phyloP scores from a whole-genome alignment of 768 basidiomycete species.

The Trametes cinnabarina region DNA sequence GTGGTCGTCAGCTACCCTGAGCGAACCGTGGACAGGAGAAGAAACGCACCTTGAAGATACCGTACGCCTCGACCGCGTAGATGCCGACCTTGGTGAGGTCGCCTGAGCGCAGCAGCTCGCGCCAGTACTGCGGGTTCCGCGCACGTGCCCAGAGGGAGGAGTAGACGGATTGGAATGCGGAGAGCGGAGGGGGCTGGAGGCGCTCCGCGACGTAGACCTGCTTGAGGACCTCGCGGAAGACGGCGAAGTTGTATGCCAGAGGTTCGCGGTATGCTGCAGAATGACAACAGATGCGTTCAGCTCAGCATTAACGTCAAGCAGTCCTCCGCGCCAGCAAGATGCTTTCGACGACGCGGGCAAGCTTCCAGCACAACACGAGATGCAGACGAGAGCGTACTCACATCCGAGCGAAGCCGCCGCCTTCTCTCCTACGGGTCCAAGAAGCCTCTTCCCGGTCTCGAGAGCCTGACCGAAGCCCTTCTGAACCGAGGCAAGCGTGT shows the following conservation, averaged over 20 bases:
- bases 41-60: conserved; percentile 75
- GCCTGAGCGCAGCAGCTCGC: conserved; percentile 56
- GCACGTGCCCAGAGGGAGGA: conserved; percentile 62
- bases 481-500: conserved; percentile 57
- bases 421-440: conserved; percentile 51
- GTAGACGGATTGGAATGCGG: conserved; percentile 57
- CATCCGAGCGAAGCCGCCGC: conserved; percentile 57
- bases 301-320: too few species aligned
- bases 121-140: conserved; percentile 59
- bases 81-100: conserved; percentile 66
- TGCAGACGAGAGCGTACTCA: conserved; percentile 29
- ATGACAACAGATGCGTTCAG: too few species aligned
- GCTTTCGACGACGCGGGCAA: too few species aligned
- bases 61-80: conserved; percentile 87
- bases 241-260: conserved; percentile 73
- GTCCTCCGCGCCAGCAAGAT: too few species aligned
- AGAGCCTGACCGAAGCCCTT: conserved; percentile 54
- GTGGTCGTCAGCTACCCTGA: background rate
- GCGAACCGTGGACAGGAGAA: background rate
- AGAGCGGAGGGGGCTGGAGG: conserved; percentile 63
- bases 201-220: conserved; percentile 53
- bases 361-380: too few species aligned
- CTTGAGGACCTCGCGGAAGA: conserved; percentile 67
- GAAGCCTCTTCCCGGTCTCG: conserved; percentile 46
- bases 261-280: conserved; percentile 70